Conservation (phyloP, 768 basidiomycete genomes). For the Candolleomyces aberdarensis region DNA sequence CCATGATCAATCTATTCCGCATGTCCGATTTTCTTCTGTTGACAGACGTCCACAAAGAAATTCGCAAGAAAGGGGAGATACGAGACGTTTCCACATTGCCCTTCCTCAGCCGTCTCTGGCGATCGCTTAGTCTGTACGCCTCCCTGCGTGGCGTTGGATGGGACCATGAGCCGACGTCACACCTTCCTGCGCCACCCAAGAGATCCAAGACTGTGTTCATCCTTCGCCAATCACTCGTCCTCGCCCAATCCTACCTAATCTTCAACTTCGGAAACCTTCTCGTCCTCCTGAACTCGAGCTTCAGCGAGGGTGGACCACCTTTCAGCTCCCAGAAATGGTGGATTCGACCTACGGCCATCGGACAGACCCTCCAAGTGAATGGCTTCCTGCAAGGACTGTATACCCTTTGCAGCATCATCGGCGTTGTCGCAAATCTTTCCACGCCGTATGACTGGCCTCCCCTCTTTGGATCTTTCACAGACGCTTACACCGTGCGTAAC, state of each 20-base stretch:
- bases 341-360: not conserved
- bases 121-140: conserved; percentile 19
- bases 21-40: conserved; percentile 6
- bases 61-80: not conserved
- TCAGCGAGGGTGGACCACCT: not conserved
- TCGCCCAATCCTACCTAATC: not conserved
- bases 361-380: not conserved
- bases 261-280: not conserved
- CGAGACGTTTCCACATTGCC: not conserved
- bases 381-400: not conserved
- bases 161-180: conserved; percentile 16
- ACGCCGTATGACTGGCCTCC: conserved; percentile 7
- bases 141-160: conserved; percentile 27
- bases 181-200: conserved; percentile 8
- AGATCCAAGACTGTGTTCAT: not conserved
- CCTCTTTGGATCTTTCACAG: not conserved
- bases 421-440: conserved; percentile 1
- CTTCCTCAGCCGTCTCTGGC: conserved; percentile 13
- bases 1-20: conserved; percentile 6
- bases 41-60: conserved; percentile 4
- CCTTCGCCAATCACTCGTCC: not conserved
- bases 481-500: conserved; percentile 2
- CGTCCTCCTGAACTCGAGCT: not conserved
- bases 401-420: not conserved
- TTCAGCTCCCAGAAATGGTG: not conserved